Conservation (phyloP, 352 stramenopile species). For the Thalassiosira gravida region DNA sequence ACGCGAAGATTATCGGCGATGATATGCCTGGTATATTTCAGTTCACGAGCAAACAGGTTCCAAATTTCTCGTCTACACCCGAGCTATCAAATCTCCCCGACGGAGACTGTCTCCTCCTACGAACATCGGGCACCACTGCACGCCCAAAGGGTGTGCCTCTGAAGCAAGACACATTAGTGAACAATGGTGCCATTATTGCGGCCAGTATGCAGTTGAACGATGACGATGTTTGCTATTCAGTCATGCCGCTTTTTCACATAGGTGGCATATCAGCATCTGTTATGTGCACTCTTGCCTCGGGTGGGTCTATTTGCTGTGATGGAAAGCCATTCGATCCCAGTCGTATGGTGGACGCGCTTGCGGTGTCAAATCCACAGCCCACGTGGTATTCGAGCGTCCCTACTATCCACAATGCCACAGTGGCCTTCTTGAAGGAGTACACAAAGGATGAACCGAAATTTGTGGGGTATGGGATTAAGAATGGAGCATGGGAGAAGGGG, state of each 20-base stretch:
- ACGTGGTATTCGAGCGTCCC: slow-evolving; percentile 35
- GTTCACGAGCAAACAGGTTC: background rate
- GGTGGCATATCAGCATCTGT: slow-evolving; percentile 28
- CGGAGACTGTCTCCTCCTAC: slow-evolving; percentile 17
- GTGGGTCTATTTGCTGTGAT: slow-evolving; percentile 28
- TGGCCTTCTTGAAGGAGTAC: slow-evolving; percentile 17
- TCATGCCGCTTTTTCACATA: slow-evolving; percentile 45
- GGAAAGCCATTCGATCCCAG: slow-evolving; percentile 20
- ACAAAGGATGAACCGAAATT: slow-evolving; percentile 10
- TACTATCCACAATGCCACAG: slow-evolving; percentile 44
- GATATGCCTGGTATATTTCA: slow-evolving; percentile 6
- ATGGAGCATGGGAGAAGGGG: slow-evolving; percentile 25
- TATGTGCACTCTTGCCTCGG: slow-evolving; percentile 26
- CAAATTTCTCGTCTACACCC: background rate
- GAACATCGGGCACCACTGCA: slow-evolving; percentile 36
- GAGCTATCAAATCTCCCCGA: slow-evolving; percentile 7
- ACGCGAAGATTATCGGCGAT: background rate
- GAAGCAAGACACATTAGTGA: slow-evolving; percentile 6
- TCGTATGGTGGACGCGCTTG: slow-evolving; percentile 30
- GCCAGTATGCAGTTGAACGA: slow-evolving; percentile 13
- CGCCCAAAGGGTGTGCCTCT: slow-evolving; percentile 35
- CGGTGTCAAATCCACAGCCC: slow-evolving; percentile 22
- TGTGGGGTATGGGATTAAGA: slow-evolving; percentile 8
- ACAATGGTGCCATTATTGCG: slow-evolving; percentile 27
- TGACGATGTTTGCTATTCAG: slow-evolving; percentile 12